These are phyloP conservation scores for Aspergillus sp. DNA, from an alignment of 2,329 filamentous ascomycete genomes.

Conservation along the genomic window DNA sequence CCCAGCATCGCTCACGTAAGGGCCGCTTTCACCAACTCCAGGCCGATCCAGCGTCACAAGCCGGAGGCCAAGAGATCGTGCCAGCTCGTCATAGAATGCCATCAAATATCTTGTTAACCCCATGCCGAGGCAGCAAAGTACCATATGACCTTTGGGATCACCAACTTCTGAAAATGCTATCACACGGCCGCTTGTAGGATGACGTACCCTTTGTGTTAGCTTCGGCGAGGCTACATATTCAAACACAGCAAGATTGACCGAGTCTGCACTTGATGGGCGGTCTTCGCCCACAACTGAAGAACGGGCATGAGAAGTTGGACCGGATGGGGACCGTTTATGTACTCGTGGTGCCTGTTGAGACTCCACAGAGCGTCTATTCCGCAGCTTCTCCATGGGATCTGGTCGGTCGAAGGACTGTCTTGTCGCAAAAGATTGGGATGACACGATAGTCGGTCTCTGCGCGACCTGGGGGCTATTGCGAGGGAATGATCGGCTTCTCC, in stretches of 20 bases:
- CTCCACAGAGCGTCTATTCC: slow-evolving; percentile 30
- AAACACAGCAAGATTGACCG: slow-evolving; percentile 83
- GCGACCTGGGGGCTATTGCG: slow-evolving; percentile 27
- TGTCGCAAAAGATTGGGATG: slow-evolving; percentile 22
- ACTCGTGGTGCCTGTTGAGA: slow-evolving; percentile 25
- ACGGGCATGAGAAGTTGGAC: slow-evolving; percentile 39
- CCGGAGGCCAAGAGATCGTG: slow-evolving; percentile 79
- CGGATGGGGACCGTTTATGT: slow-evolving; percentile 42
- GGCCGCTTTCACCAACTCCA: slow-evolving; percentile 87
- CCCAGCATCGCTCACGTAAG: slow-evolving; percentile 76
- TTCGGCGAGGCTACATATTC: slow-evolving; percentile 80
- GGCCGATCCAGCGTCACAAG: slow-evolving; percentile 93
- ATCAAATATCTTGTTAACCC: slow-evolving; percentile 93
- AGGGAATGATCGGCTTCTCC: slow-evolving; percentile 44
- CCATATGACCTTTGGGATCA: slow-evolving; percentile 83
- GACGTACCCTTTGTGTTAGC: slow-evolving; percentile 81
- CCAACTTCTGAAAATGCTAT: slow-evolving; percentile 98
- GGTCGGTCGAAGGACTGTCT: slow-evolving; percentile 31
- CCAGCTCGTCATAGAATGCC: slow-evolving; percentile 95
- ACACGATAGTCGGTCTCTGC: slow-evolving; percentile 28
- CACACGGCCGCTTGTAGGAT: slow-evolving; percentile 79
- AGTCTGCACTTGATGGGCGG: slow-evolving; percentile 76
- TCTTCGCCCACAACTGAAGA: slow-evolving; percentile 59
- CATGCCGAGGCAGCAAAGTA: slow-evolving; percentile 98
- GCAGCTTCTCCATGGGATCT: slow-evolving; percentile 28